Evolutionary conservation across 331 rosid species (phyloP).

Genomic region (Cydonia oblonga): DNA sequence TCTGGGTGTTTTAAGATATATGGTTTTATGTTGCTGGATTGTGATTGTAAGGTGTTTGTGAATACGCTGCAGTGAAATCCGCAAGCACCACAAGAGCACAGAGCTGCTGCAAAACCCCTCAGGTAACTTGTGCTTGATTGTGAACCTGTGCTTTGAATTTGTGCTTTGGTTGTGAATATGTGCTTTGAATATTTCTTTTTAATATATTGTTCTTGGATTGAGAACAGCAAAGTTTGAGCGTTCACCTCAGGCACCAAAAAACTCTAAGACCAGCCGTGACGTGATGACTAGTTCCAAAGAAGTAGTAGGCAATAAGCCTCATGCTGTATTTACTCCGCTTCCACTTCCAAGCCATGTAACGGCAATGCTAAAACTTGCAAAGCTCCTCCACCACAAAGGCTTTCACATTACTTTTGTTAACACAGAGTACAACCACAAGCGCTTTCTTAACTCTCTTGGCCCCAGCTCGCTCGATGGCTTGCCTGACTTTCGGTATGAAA

Average conservation of each 20-base stretch:
- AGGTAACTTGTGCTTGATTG: too few relatives aligned
- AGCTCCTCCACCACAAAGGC: background rate
- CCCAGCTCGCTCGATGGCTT: background rate
- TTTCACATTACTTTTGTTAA: constrained; percentile 7
- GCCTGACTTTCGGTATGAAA: background rate
- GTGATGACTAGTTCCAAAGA: background rate
- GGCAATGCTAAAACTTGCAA: background rate
- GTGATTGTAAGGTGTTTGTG: background rate
- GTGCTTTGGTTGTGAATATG: too few relatives aligned
- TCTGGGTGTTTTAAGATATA: background rate
- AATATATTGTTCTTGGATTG: too few relatives aligned
- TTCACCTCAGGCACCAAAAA: too few relatives aligned
- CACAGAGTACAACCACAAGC: background rate
- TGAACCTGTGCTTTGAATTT: too few relatives aligned
- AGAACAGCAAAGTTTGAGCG: too few relatives aligned
- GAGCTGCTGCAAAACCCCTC: background rate
- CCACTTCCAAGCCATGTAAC: background rate
- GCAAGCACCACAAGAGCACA: constrained; percentile 18
- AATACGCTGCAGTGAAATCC: constrained; percentile 14
- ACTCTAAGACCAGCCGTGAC: too few relatives aligned
- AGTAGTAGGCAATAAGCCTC: background rate
- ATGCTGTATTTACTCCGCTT: background rate
- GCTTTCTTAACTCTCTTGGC: background rate
- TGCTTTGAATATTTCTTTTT: too few relatives aligned
- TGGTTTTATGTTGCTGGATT: too few relatives aligned